Conservation (phyloP, 192 early-diverging fungal species). For the Lobosporangium transversale region DNA sequence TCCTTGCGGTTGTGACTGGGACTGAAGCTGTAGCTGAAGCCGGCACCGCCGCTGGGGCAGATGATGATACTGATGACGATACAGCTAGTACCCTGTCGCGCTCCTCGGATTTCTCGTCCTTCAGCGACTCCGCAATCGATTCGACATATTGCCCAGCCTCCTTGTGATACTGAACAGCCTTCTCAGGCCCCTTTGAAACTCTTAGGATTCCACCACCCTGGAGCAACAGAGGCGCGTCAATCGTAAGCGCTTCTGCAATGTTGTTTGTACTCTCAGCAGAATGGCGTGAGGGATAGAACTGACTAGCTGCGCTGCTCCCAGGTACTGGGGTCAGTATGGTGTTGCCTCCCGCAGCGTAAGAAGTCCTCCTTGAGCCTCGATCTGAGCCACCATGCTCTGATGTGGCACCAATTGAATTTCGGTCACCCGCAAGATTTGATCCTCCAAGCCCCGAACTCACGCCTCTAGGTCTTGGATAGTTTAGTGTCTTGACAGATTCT, state of each 20-base stretch:
- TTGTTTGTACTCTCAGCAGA: slow-evolving; percentile 37
- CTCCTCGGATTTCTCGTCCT: slow-evolving; percentile 13
- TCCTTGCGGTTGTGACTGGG: not conserved
- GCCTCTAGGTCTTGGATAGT: slow-evolving; percentile 11
- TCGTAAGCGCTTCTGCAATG: slow-evolving; percentile 29
- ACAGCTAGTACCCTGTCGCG: not conserved
- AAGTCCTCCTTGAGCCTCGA: slow-evolving; percentile 5
- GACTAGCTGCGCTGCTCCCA: slow-evolving; percentile 4
- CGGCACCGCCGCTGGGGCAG: not conserved
- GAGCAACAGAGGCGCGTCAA: slow-evolving; percentile 20
- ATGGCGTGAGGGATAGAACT: slow-evolving; percentile 22
- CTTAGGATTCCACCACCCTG: slow-evolving; percentile 37
- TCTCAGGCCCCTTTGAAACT: slow-evolving; percentile 45
- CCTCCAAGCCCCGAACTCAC: slow-evolving; percentile 15
- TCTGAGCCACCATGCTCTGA: slow-evolving; percentile 20
- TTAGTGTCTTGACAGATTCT: slow-evolving; percentile 16
- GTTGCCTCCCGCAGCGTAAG: not conserved
- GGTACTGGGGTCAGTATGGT: not conserved
- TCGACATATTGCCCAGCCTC: slow-evolving; percentile 23
- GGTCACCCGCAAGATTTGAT: not conserved
- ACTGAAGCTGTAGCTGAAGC: not conserved
- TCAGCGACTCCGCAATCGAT: slow-evolving; percentile 20
- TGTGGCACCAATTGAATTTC: slow-evolving; percentile 1
- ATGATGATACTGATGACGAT: not conserved
- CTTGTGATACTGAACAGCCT: slow-evolving; percentile 41